Evolutionary conservation across 169 alveolate genomes (phyloP), one percentile per base, ranked within the genome.

Genomic region (Eimeria praecox): DNA sequence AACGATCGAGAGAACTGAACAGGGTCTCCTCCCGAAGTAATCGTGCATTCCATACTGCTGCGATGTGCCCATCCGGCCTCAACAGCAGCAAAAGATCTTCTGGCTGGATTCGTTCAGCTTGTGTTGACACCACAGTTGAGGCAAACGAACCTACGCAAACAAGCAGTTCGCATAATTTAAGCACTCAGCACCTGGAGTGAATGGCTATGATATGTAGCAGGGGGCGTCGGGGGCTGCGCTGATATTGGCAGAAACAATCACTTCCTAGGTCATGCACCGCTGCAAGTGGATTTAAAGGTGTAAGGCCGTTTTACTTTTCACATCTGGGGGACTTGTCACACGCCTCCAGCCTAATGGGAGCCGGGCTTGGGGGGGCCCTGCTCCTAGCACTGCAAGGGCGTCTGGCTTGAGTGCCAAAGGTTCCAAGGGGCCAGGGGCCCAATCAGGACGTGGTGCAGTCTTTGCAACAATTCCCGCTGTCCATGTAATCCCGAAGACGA

Each of bases 1-100:
- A 46, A 4, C 56, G 16, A 38, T 85, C 54, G 59, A 85, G 75
- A 42, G 9, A 52, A 59, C 59, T 56, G 56, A 54, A 59, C 59
- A 85, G 49, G 5, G 38, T 18, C 75, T 56, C 56, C 78, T 85
- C 92, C 40, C 38, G n/a, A 35, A 85, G 80, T 22, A 62, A 54
- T 9, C 78, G 78, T 9, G 46, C 92, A 59, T 42, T 22, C 75
- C 54, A 78, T 33, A 92, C n/a, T 2, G 33, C 93, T 9, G 83
- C 62, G 44, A 92, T 92, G 77, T 92, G 96, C 75, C 93, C 96
- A 49, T 92, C 96, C n/a, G 96, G 96, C 66, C 96, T 46, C 59
- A 92, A 38, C 66, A 92, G 87, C 62, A 92, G 49, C 52, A 92
- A 49, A 30, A 82, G 93, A 54, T 59, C 56, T 40, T 92, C 93